phyloP scores from a whole-genome alignment of 257 asterid genomes.

The Rubia yunnanensis region DNA sequence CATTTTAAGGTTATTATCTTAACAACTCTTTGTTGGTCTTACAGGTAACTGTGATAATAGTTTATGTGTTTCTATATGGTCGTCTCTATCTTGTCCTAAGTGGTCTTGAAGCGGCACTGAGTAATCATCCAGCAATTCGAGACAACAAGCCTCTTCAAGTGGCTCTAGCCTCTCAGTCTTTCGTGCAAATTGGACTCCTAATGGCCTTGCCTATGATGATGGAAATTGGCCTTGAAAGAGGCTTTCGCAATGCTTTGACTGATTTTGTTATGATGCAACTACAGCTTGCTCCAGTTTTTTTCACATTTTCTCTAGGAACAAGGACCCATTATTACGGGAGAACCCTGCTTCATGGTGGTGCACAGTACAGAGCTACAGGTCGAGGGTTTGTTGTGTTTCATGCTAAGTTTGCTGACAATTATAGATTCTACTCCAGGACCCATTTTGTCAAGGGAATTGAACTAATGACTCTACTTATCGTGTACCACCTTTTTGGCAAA shows the following conservation, averaged over 20 bases:
- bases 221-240: constrained; percentile 94
- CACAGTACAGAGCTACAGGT: constrained; percentile 82
- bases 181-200: constrained; percentile 78
- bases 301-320: constrained; percentile 88
- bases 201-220: constrained; percentile 99
- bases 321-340: constrained; percentile 85
- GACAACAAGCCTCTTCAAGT: constrained; percentile 94
- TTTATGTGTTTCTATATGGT: constrained; percentile 80
- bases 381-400: constrained; percentile 95
- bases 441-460: constrained; percentile 90
- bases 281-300: constrained; percentile 87
- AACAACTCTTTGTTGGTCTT: constrained; percentile 14
- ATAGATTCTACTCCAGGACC: constrained; percentile 73
- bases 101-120: constrained; percentile 71
- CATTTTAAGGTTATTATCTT: constrained; percentile 12
- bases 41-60: constrained; percentile 83
- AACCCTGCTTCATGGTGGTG: constrained; percentile 93
- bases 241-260: constrained; percentile 76
- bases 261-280: constrained; percentile 90
- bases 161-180: constrained; percentile 94
- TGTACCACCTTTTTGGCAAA: constrained; percentile 77
- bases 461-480: constrained; percentile 78
- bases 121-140: constrained; percentile 68
- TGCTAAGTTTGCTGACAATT: constrained; percentile 87
- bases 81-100: constrained; percentile 92